Percentiles rank a stretch among this genome's conserved stretches.
phyloP scores from a whole-genome alignment of 2,329 filamentous ascomycete genomes.

The Aspergillus texensis region DNA sequence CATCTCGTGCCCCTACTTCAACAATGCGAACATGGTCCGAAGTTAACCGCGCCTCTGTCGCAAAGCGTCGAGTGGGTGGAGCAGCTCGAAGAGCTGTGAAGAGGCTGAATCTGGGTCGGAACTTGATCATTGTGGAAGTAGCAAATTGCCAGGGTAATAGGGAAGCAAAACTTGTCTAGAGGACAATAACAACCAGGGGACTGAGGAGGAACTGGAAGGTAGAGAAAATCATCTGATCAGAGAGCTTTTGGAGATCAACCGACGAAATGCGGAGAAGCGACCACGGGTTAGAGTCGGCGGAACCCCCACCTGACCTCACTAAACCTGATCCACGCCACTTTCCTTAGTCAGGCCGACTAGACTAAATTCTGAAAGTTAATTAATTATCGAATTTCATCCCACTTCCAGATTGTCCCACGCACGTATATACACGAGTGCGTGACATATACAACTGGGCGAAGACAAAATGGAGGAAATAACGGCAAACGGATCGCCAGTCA shows the following conservation, averaged over 20 bases:
- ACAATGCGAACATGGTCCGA: conserved; percentile 56
- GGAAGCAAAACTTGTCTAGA: neutral
- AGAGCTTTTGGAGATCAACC: neutral
- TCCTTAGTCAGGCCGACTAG: conserved; percentile 16
- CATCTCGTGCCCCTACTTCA: conserved; percentile 57
- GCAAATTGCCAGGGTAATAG: neutral
- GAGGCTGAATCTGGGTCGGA: conserved; percentile 31
- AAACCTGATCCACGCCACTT: conserved; percentile 8
- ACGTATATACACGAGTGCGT: neutral
- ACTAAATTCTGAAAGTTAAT: neutral
- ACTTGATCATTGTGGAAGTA: conserved; percentile 27
- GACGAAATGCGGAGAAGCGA: conserved; percentile 34
- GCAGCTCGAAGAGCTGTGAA: conserved; percentile 31
- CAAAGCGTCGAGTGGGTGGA: conserved; percentile 31
- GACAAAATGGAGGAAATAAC: conserved; percentile 14
- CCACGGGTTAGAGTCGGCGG: conserved; percentile 11
- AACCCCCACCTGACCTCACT: conserved; percentile 25
- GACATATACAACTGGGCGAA: neutral
- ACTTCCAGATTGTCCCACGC: conserved; percentile 7
- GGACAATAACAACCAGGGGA: neutral
- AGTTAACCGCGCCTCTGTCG: conserved; percentile 45
- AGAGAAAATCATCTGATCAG: conserved; percentile 10
- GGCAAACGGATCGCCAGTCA: conserved; percentile 3
- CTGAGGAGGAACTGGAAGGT: conserved; percentile 3
- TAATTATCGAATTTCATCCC: conserved; percentile 17